Base-by-base conservation (phyloP, 164 flowering plant species). In the Amborella trichopoda region DNA sequence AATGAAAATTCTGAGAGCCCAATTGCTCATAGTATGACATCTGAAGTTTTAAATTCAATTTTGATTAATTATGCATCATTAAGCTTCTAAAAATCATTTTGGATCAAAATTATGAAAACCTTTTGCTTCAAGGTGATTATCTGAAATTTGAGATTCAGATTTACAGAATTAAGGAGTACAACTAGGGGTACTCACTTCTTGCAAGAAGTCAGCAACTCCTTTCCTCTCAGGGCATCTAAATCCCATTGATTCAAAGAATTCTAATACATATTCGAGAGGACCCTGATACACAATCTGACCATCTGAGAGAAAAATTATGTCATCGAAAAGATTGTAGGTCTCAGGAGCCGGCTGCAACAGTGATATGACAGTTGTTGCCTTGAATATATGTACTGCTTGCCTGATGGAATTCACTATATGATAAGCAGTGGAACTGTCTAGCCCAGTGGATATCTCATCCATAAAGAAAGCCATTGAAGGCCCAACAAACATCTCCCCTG, bases 311-410 rank as follows among this genome's bases (percentile, higher is more conserved):
- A 37, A 21, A 37, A 37, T 37, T 8, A 37, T 37, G n/a, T 37
- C 41, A 14, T 56, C 60, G 10, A 56, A 56, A 37, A 56, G 60
- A 19, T 73, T 54, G 39, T 70, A 76, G 13, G 74, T 71, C 53
- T 76, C 77, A 2, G 80, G 80, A 17, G 80, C 75, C 18, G 80
- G 80, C 55, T 75, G 80, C 17, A 75, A 67, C 17, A 75, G 68
- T n/a, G 80, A 67, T 26, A 74, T 64, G 10, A 73, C 41, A 1
- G 72, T 73, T 2, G 82, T 71, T 37, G 63, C 75, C 13, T 54
- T 33, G 20, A 72, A 66, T 41, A 71, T 71, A 46, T 74, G 79
- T 6, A 68, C 53, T 4, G 56, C 50, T 28, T 77, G 77, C 52
- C 58, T 64, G 18, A 77, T 32, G 2, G 74, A 66, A 32, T 69